Evolutionary conservation across 345 rosid species (phyloP).

Genomic region (Pelargonium nanum): DNA sequence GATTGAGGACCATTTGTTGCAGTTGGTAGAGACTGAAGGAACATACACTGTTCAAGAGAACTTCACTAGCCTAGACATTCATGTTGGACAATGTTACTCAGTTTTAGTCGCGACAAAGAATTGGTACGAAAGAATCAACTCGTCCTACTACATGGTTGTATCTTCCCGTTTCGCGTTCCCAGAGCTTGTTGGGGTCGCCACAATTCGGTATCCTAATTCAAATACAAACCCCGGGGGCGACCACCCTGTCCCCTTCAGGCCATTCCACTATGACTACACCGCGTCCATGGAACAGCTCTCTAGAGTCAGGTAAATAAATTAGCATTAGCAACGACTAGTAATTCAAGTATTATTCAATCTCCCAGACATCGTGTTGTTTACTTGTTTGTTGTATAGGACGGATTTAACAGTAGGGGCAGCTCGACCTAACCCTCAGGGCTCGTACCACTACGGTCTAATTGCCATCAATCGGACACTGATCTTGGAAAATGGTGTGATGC

Average conservation of each 20-base stretch:
- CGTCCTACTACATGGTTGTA: conserved; percentile 41
- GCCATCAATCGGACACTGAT: conserved; percentile 29
- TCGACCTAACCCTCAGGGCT: conserved; percentile 57
- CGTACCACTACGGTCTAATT: conserved; percentile 31
- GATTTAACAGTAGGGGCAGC: conserved; percentile 49
- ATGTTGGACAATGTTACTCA: conserved; percentile 61
- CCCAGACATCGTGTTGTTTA: background rate
- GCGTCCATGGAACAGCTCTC: background rate
- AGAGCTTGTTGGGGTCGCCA: conserved; percentile 16
- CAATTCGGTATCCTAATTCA: conserved; percentile 28
- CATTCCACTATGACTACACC: background rate
- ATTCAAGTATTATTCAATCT: background rate
- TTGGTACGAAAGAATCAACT: conserved; percentile 5
- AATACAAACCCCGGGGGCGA: background rate
- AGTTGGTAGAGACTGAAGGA: conserved; percentile 58
- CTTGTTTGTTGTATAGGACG: conserved; percentile 21
- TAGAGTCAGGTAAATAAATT: background rate
- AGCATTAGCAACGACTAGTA: too few species aligned
- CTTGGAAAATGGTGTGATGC: conserved; percentile 12
- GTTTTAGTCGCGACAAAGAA: conserved; percentile 38
- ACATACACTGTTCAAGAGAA: conserved; percentile 40
- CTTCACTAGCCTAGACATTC: conserved; percentile 39
- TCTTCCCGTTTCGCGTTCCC: conserved; percentile 1
- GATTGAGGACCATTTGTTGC: conserved; percentile 29
- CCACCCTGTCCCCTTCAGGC: background rate